Conservation (phyloP, 225 moss, liverwort and hornwort species). For the Straminergon stramineum region DNA sequence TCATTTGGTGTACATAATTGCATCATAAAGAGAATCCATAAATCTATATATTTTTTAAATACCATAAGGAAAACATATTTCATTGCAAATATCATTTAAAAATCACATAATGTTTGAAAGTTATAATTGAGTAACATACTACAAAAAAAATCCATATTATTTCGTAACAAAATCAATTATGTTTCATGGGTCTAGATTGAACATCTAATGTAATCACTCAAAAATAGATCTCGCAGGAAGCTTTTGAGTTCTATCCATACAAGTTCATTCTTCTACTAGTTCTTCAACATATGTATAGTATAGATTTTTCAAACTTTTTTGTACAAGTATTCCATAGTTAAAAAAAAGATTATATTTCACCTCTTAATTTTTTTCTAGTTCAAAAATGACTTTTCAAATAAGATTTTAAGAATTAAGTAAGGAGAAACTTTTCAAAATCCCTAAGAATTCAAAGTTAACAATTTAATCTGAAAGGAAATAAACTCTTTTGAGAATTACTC, state of each 20-base stretch:
- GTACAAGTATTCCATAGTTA: no score
- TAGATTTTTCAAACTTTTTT: background rate
- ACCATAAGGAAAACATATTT: background rate
- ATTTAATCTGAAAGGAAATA: background rate
- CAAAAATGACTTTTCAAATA: background rate
- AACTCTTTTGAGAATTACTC: background rate
- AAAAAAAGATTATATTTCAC: background rate
- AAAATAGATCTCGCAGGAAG: background rate
- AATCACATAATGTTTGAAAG: background rate
- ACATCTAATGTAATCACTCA: background rate
- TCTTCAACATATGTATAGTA: background rate
- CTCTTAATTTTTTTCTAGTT: background rate
- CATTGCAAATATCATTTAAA: background rate
- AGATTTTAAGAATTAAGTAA: background rate
- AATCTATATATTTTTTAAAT: no score
- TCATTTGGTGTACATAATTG: background rate
- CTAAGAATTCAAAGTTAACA: background rate
- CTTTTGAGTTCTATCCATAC: background rate
- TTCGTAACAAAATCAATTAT: background rate
- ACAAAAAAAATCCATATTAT: background rate
- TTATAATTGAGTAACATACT: background rate
- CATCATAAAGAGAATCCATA: background rate
- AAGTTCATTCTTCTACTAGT: background rate
- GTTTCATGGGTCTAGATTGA: background rate
- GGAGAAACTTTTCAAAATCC: background rate